These are phyloP conservation scores for Gnaphalium uliginosum DNA, from an alignment of 129 eudicot species.

Conservation along the genomic window DNA sequence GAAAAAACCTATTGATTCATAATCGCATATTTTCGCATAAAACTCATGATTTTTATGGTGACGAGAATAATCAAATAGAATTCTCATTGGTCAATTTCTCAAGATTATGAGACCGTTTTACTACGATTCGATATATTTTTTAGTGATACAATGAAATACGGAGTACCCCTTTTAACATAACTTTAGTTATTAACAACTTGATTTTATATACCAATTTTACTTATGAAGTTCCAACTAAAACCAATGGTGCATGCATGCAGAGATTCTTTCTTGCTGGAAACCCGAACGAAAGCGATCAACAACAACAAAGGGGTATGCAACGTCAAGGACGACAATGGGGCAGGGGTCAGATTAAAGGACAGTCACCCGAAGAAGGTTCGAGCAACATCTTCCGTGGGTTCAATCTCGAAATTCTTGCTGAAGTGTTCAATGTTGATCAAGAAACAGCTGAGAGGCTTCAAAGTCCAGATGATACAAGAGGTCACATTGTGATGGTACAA, in stretches of 20 bases:
- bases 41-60: too few relatives aligned
- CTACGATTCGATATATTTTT: too few relatives aligned
- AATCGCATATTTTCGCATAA: too few relatives aligned
- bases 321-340: not conserved
- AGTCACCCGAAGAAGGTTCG: conserved; percentile 26
- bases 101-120: too few relatives aligned
- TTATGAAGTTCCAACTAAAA: not conserved
- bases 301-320: conserved; percentile 8
- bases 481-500: conserved; percentile 51
- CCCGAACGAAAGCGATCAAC: conserved; percentile 32
- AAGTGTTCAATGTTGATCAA: conserved; percentile 47
- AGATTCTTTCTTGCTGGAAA: conserved; percentile 68
- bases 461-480: conserved; percentile 53
- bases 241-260: conserved; percentile 28
- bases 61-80: too few relatives aligned
- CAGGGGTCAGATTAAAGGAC: conserved; percentile 9
- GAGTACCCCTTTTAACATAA: too few relatives aligned
- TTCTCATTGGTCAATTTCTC: too few relatives aligned
- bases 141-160: too few relatives aligned
- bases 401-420: conserved; percentile 29
- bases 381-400: conserved; percentile 61
- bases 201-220: too few relatives aligned
- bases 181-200: too few relatives aligned
- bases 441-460: conserved; percentile 53
- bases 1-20: too few relatives aligned